Evolutionary conservation across 169 alveolate genomes (phyloP), one percentile per base, ranked within the genome.

Genomic region (Plasmodium fragile): DNA sequence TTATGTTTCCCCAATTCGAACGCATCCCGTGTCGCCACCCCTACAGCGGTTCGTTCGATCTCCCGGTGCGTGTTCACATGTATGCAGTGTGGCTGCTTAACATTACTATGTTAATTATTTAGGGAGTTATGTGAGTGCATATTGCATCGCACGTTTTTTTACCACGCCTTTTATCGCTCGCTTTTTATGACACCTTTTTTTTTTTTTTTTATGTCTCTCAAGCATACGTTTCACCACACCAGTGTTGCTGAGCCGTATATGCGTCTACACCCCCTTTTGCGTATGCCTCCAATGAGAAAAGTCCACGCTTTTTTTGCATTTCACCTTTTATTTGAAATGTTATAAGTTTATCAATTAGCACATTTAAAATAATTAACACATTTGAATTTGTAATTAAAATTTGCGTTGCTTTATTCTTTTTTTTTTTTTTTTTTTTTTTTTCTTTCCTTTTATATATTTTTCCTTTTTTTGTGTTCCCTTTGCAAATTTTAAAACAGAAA

Each of bases 301-400:
- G 45, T n/a, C 82, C 49, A 53, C 41, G 65, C 39, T n/a, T 55
- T 49, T 72, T 73, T 73, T 10, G 22, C 53, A 13, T 32, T 65
- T 22, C 55, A 8, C 75, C 43, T 11, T 11, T 22, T 41, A 75
- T 85, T 75, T 85, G 77, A 85, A 85, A 69, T 30, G 28, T 85
- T 85, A 52, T 13, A 85, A 85, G 73, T 75, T 85, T 85, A 83
- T 83, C 55, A 73, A 85, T 72, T 52, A 69, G 69, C 69, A 25
- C 45, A 85, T 73, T 85, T 53, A 73, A 85, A 52, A 73, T 85
- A 85, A 85, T 85, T 85, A 85, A 49, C 49, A 49, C 52, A 69
- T 73, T 85, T 85, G 83, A 85, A 75, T 85, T 85, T 85, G 93
- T 85, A 85, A 85, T 85, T 85, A 85, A 85, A 85, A 73, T 49